Percentiles rank a stretch among this genome's conserved stretches.
Evolutionary conservation across 1,284 basidiomycete genomes (phyloP).

Genomic region (Malassezia globosa): DNA sequence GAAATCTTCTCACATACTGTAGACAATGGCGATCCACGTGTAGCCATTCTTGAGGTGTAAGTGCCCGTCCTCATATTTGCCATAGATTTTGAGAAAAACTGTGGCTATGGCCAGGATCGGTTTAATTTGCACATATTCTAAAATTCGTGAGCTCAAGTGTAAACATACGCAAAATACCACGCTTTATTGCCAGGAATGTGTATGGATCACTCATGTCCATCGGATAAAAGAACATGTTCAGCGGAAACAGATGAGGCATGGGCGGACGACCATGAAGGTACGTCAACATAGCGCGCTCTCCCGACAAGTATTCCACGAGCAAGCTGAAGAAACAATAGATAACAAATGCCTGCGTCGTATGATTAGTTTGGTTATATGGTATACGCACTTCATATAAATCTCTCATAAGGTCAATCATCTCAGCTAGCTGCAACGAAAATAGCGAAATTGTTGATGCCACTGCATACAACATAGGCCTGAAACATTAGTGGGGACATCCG

Average conservation of each 20-base stretch:
- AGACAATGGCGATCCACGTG: constrained; percentile 57
- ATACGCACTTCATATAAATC: constrained; percentile 74
- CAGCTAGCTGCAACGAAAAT: constrained; percentile 85
- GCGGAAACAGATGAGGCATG: constrained; percentile 73
- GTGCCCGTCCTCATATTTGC: constrained; percentile 77
- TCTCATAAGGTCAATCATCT: constrained; percentile 85
- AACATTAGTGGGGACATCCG: not conserved
- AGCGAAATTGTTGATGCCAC: constrained; percentile 82
- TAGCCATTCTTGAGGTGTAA: constrained; percentile 73
- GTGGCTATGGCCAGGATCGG: constrained; percentile 75
- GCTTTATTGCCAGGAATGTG: constrained; percentile 53
- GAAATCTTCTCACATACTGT: too few relatives aligned
- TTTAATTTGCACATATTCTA: constrained; percentile 95
- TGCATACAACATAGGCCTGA: constrained; percentile 81
- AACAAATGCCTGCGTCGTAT: constrained; percentile 81
- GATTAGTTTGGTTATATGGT: not conserved
- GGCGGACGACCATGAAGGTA: constrained; percentile 78
- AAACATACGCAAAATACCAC: too few relatives aligned
- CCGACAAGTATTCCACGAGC: constrained; percentile 63
- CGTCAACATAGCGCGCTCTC: constrained; percentile 81
- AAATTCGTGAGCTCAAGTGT: constrained; percentile 18
- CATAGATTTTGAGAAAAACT: constrained; percentile 70
- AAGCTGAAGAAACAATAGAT: constrained; percentile 61
- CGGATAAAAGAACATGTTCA: constrained; percentile 49
- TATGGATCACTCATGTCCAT: constrained; percentile 53